Evolutionary conservation across 2,329 filamentous ascomycete genomes (phyloP), one percentile per base, ranked within the genome.

Genomic region (Paraphaeosphaeria minitans): DNA sequence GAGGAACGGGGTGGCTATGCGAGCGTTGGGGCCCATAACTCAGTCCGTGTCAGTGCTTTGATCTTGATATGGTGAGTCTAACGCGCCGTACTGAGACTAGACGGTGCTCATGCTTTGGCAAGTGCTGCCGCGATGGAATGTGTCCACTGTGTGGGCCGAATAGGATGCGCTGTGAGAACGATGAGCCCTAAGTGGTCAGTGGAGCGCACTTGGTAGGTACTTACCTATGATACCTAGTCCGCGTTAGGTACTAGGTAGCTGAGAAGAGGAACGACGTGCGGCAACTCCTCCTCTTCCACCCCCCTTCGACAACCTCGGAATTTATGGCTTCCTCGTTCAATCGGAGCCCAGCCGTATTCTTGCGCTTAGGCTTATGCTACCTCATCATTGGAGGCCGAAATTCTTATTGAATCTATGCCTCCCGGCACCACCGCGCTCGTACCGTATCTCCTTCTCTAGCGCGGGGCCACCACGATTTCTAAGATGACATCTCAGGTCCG

Each of bases 1-100:
- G 51, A 46, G 51, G 33, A 51, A 51, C 48, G 48, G 27, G 46
- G 51, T 53, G 51, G 51, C 51, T 53, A 41, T 53, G 51, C 41
- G 51, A 47, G 41, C n/a, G 19, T 19, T 24, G 37, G 31, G 35
- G 43, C 51, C 51, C 51, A 53, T 53, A 29, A 24, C 29, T n/a
- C 41, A 46, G 51, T 53, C 41, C 39, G 51, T 41, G 41, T 45
- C 51, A 29, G 41, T 45, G 41, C 50, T 27, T 45, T 31, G 27
- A 12, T 35, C 24, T 33, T 43, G 27, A 33, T 46, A 19, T 53
- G 7, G 41, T 35, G 51, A 45, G 37, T 24, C 51, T 41, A 45
- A 45, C 51, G 16, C 19, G 39, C 41, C 29, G n/a, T 53, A 46
- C 39, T 37, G 19, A 45, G 41, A 45, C 51, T 45, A 45, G 41